Conservation (phyloP, 495 filamentous ascomycete genomes). For the Tuber indicum region DNA sequence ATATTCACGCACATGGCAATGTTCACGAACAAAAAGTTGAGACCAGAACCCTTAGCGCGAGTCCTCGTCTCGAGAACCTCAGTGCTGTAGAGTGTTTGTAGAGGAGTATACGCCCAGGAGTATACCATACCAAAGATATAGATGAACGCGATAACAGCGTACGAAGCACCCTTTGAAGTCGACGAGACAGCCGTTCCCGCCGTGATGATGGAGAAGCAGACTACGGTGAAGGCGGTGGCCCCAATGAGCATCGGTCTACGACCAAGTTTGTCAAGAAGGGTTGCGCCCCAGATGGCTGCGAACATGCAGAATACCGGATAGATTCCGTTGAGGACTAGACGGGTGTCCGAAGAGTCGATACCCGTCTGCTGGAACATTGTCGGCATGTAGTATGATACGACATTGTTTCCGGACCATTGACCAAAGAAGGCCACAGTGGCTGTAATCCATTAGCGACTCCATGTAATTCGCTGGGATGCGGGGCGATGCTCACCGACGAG, state of each 20-base stretch:
- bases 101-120: constrained; percentile 58
- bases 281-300: constrained; percentile 52
- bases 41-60: constrained; percentile 49
- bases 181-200: constrained; percentile 49
- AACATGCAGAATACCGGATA: constrained; percentile 54
- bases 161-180: constrained; percentile 47
- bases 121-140: constrained; percentile 62
- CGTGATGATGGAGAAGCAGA: constrained; percentile 52
- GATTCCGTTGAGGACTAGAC: constrained; percentile 55
- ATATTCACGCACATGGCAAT: constrained; percentile 47
- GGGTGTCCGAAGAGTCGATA: constrained; percentile 50
- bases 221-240: constrained; percentile 44
- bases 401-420: constrained; percentile 48
- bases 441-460: background rate
- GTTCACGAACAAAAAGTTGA: constrained; percentile 44
- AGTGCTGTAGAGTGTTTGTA: constrained; percentile 48
- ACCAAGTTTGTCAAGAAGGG: constrained; percentile 51
- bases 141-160: constrained; percentile 57
- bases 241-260: constrained; percentile 52
- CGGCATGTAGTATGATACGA: constrained; percentile 47
- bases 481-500: constrained; percentile 41
- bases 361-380: constrained; percentile 50
- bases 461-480: no score
- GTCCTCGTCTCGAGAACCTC: constrained; percentile 46
- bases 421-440: constrained; percentile 50